These are phyloP conservation scores for Brettanomyces bruxellensis DNA, from an alignment of 805 yeast species.

Conservation along the genomic window DNA sequence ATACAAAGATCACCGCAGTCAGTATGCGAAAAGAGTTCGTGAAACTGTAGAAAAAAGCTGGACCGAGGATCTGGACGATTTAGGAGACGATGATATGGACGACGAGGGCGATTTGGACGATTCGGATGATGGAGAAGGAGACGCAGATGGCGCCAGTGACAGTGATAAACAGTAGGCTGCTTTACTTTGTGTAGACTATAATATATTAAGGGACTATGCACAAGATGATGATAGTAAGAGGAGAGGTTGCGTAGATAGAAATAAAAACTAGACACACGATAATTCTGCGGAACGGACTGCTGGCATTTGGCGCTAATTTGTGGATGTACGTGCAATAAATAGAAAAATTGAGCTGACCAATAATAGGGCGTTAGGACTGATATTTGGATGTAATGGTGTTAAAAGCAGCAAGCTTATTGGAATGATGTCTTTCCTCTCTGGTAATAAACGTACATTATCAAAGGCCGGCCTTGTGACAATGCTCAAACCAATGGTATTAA, in stretches of 20 bases:
- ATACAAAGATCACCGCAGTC: constrained; percentile 90
- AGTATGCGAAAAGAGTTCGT: constrained; percentile 82
- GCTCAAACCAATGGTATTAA: too few species aligned
- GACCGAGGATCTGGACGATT: constrained; percentile 69
- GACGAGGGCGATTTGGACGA: constrained; percentile 22
- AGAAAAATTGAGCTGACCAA: too few species aligned
- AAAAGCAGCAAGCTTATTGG: too few species aligned
- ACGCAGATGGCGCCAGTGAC: background rate
- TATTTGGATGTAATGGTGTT: too few species aligned
- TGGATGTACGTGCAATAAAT: too few species aligned
- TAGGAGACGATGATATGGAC: constrained; percentile 38
- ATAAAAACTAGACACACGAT: background rate
- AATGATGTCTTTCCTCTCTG: too few species aligned
- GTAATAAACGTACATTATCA: too few species aligned
- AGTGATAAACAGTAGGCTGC: constrained; percentile 6
- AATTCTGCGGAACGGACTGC: too few species aligned
- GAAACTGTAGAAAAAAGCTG: constrained; percentile 93
- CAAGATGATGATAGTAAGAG: too few species aligned
- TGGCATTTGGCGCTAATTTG: too few species aligned
- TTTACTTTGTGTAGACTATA: background rate
- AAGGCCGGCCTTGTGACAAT: too few species aligned
- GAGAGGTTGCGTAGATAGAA: background rate
- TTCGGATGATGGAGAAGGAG: background rate
- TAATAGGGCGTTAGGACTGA: too few species aligned
- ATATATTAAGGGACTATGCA: background rate